phyloP scores from a whole-genome alignment of 2,329 filamentous ascomycete genomes.

The Diaporthe citriasiana region DNA sequence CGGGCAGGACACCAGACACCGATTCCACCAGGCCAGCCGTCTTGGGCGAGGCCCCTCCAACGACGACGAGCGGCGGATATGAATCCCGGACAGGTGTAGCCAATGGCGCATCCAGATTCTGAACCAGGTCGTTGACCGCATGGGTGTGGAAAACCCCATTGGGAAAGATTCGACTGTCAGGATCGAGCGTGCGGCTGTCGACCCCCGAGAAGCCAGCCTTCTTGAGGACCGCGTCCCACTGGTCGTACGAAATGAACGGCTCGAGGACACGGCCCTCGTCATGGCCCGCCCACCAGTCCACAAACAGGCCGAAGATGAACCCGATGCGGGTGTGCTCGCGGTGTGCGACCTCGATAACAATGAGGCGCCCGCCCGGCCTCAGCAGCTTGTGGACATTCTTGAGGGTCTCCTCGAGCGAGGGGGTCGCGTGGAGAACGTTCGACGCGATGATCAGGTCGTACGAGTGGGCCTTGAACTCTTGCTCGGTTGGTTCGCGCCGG shows the following conservation, averaged over 20 bases:
- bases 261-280: constrained; percentile 2
- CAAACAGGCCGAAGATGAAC: not conserved
- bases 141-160: not conserved
- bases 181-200: not conserved
- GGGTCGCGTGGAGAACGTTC: constrained; percentile 50
- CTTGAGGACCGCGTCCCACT: constrained; percentile 6
- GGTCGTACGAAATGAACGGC: not conserved
- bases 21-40: too few relatives aligned
- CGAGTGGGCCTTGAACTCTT: constrained; percentile 49
- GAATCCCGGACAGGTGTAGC: not conserved
- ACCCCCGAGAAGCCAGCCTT: constrained; percentile 19
- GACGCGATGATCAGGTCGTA: constrained; percentile 52
- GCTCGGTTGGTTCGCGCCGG: constrained; percentile 45
- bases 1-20: too few relatives aligned
- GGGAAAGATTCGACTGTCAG: not conserved
- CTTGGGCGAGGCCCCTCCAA: not conserved
- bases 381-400: constrained; percentile 49
- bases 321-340: not conserved
- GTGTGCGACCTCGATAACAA: constrained; percentile 38
- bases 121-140: not conserved
- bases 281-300: constrained; percentile 19
- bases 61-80: not conserved
- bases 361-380: constrained; percentile 54
- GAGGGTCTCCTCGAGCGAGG: constrained; percentile 44
- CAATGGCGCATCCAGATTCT: not conserved